phyloP scores from a whole-genome alignment of 2,329 filamentous ascomycete species.

The Didymella pomorum region DNA sequence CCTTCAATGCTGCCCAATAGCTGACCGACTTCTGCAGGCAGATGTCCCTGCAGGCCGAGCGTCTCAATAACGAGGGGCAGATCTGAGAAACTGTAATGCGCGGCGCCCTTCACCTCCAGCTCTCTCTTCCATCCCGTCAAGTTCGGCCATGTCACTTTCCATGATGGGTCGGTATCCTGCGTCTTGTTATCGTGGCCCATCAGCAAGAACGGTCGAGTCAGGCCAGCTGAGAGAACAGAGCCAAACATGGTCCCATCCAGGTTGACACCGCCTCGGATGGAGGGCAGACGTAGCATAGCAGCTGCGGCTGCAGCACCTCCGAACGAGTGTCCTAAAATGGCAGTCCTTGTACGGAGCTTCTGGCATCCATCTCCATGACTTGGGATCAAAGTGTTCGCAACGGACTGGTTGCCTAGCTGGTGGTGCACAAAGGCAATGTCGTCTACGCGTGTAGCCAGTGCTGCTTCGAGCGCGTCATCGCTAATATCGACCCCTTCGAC shows the following conservation, averaged over 20 bases:
- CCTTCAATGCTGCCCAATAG: slow-evolving; percentile 36
- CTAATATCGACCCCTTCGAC: slow-evolving; percentile 36
- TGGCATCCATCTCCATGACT: background rate
- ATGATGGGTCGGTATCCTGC: slow-evolving; percentile 38
- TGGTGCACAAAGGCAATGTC: slow-evolving; percentile 35
- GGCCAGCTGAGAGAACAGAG: slow-evolving; percentile 22
- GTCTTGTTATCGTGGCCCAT: slow-evolving; percentile 42
- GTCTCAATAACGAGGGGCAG: slow-evolving; percentile 28
- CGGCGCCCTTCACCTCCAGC: slow-evolving; percentile 34
- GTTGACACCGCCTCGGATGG: slow-evolving; percentile 43
- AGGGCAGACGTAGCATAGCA: slow-evolving; percentile 24
- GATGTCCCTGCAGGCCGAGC: slow-evolving; percentile 26
- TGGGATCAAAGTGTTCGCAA: slow-evolving; percentile 22
- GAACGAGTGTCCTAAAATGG: slow-evolving; percentile 48
- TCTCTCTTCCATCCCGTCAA: slow-evolving; percentile 40
- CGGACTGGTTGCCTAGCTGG: slow-evolving; percentile 27
- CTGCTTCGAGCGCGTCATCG: slow-evolving; percentile 32
- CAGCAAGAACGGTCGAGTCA: slow-evolving; percentile 34
- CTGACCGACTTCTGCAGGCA: slow-evolving; percentile 30
- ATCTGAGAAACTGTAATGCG: slow-evolving; percentile 43
- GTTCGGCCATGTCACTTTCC: slow-evolving; percentile 34
- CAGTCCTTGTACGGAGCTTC: slow-evolving; percentile 16
- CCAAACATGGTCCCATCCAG: slow-evolving; percentile 48
- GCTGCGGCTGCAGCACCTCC: slow-evolving; percentile 45
- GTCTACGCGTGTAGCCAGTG: slow-evolving; percentile 31